Evolutionary conservation across 1,284 basidiomycete genomes (phyloP).

Genomic region (Trichosporon coremiiforme): DNA sequence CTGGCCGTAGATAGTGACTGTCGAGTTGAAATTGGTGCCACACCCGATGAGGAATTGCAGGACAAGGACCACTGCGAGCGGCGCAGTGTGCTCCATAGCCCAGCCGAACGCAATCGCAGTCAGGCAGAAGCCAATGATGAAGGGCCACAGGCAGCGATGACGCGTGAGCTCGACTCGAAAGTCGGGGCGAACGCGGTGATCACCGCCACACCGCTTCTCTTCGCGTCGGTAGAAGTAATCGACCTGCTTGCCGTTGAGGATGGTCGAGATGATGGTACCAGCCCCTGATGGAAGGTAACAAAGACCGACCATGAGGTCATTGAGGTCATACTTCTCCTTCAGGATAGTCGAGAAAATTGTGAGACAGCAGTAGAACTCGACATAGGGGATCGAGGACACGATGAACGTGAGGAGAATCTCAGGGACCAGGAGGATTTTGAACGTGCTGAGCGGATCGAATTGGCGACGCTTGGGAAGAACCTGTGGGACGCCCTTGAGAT

Average conservation of each 20-base stretch:
- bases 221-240: conserved; percentile 51
- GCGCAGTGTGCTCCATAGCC: conserved; percentile 44
- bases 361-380: conserved; percentile 49
- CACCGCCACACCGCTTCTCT: conserved; percentile 47
- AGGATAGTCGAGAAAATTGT: conserved; percentile 50
- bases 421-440: conserved; percentile 50
- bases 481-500: background rate
- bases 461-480: conserved; percentile 24
- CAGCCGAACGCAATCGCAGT: conserved; percentile 44
- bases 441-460: conserved; percentile 52
- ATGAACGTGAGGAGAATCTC: conserved; percentile 50
- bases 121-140: conserved; percentile 35
- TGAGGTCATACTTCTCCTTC: conserved; percentile 46
- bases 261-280: conserved; percentile 43
- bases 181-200: conserved; percentile 43
- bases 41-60: conserved; percentile 47
- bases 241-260: conserved; percentile 48
- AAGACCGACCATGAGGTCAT: conserved; percentile 53
- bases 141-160: conserved; percentile 42
- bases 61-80: conserved; percentile 44
- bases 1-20: conserved; percentile 50
- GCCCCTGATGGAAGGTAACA: conserved; percentile 55
- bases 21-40: conserved; percentile 41
- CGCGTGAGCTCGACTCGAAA: conserved; percentile 50
- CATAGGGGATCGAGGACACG: conserved; percentile 48